Evolutionary conservation across 2,329 filamentous ascomycete genomes (phyloP).

Genomic region (Colletotrichum abscissum): DNA sequence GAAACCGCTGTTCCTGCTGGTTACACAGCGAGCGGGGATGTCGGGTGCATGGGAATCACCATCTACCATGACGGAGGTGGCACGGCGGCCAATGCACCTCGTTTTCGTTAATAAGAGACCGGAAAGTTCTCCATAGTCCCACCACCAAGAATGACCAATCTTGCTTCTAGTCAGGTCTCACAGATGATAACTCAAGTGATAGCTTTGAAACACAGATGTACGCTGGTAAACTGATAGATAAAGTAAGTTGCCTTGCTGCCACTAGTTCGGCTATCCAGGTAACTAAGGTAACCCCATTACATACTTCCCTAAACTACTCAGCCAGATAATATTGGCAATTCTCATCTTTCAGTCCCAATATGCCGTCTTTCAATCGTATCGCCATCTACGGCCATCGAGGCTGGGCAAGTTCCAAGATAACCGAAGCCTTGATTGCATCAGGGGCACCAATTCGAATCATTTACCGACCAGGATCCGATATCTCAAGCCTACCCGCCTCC

Average conservation of each 20-base stretch:
- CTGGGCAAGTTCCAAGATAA: conserved; percentile 42
- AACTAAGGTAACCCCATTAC: too few relatives aligned
- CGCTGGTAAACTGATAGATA: background rate
- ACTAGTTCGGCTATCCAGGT: background rate
- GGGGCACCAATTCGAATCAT: conserved; percentile 41
- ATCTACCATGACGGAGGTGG: background rate
- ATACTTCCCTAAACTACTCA: background rate
- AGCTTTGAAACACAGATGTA: background rate
- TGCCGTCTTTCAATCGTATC: conserved; percentile 42
- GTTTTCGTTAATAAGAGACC: background rate
- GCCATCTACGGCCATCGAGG: conserved; percentile 44
- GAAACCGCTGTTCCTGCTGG: background rate
- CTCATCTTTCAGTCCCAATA: background rate
- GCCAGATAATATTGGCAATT: background rate
- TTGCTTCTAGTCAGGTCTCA: background rate
- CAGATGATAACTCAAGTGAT: background rate
- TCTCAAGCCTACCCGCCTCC: conserved; percentile 36
- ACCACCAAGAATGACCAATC: background rate
- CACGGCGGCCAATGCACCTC: background rate
- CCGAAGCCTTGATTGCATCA: conserved; percentile 39
- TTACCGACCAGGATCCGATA: conserved; percentile 41
- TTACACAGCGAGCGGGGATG: background rate
- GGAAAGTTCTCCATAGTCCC: background rate
- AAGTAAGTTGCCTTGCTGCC: background rate
- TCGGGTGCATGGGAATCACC: background rate